These are phyloP conservation scores for Mortierella sp. DNA, from an alignment of 371 early-diverging fungal species.

Conservation along the genomic window DNA sequence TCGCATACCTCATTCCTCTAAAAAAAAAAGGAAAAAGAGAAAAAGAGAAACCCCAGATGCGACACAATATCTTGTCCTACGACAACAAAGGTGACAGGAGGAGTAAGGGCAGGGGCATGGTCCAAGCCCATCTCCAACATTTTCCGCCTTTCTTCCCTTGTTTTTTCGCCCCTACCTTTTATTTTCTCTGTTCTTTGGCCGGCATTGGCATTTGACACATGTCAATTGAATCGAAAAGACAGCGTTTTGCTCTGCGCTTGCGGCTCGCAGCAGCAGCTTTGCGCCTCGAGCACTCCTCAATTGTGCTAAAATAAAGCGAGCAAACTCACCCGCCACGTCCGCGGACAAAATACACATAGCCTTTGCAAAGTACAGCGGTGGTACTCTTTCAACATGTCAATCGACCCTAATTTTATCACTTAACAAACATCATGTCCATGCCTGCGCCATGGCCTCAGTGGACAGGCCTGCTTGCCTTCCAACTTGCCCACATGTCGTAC, in stretches of 20 bases:
- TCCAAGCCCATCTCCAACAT: background rate
- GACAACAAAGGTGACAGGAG: background rate
- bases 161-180: constrained; percentile 4
- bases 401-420: too few relatives aligned
- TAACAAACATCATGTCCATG: too few relatives aligned
- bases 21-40: background rate
- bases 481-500: background rate
- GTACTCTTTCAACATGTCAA: too few relatives aligned
- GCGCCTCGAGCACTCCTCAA: too few relatives aligned
- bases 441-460: background rate
- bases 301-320: too few relatives aligned
- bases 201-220: background rate
- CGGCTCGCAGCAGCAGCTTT: too few relatives aligned
- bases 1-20: too few relatives aligned
- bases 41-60: background rate
- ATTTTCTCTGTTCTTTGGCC: background rate
- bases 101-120: background rate
- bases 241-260: too few relatives aligned
- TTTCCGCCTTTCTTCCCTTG: background rate
- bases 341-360: too few relatives aligned
- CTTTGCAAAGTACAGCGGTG: too few relatives aligned
- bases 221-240: background rate
- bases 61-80: background rate
- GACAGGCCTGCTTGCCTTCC: background rate
- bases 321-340: too few relatives aligned